A percentile compares a stretch with the other conserved stretches of the same genome.
phyloP scores from a whole-genome alignment of 2,329 filamentous ascomycete genomes.

The Alternaria hordeiaustralica region DNA sequence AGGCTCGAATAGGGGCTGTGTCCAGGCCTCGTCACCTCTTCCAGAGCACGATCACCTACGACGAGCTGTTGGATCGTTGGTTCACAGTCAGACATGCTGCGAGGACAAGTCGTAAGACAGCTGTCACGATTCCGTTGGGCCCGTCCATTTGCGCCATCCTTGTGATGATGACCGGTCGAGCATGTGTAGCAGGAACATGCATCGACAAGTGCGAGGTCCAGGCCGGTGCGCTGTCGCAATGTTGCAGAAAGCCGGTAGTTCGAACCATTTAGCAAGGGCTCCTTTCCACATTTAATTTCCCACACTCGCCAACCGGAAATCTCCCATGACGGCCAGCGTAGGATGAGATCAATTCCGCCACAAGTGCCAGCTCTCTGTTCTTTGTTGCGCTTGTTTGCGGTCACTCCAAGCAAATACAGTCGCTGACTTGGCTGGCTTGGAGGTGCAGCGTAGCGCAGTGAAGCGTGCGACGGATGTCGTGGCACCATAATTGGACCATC shows the following conservation, averaged over 20 bases:
- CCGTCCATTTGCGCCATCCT: background rate
- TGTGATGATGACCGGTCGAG: background rate
- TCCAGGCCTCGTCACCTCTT: constrained; percentile 14
- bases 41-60: background rate
- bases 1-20: constrained; percentile 35
- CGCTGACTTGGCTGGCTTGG: constrained; percentile 17
- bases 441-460: constrained; percentile 14
- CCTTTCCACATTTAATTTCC: constrained; percentile 41
- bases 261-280: constrained; percentile 24
- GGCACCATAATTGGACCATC: constrained; percentile 6
- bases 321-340: constrained; percentile 18
- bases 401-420: constrained; percentile 9
- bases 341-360: constrained; percentile 34
- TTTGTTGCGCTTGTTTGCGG: constrained; percentile 1
- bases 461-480: constrained; percentile 15
- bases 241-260: constrained; percentile 18
- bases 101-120: constrained; percentile 5
- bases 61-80: background rate
- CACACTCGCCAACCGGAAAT: constrained; percentile 27
- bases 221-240: constrained; percentile 21
- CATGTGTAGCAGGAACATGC: constrained; percentile 19
- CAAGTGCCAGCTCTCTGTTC: constrained; percentile 26
- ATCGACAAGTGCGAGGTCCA: constrained; percentile 23
- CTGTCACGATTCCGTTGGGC: background rate
- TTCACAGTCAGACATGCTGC: constrained; percentile 5